These are phyloP conservation scores for Henckelia pumila DNA, from an alignment of 257 asterid genomes.

Conservation along the genomic window DNA sequence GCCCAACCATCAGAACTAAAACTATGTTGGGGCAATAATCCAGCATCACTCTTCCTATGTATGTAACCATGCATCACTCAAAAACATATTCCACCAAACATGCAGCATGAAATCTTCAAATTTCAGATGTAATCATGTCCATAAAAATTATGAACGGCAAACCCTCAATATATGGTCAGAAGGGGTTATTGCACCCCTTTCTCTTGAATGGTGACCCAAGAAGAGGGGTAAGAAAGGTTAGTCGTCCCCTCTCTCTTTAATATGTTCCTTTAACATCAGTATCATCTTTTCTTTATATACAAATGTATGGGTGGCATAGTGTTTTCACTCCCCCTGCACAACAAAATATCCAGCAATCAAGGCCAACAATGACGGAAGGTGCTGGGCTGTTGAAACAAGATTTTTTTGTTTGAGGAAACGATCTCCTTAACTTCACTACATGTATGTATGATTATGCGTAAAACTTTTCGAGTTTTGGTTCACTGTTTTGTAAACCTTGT, in stretches of 20 bases:
- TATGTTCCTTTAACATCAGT: background rate
- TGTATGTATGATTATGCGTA: background rate
- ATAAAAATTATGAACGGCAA: no score
- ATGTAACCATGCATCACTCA: background rate
- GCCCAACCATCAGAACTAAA: slow-evolving; percentile 14
- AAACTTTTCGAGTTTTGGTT: background rate
- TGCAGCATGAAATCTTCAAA: background rate
- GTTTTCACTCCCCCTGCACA: background rate
- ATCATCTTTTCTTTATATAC: background rate
- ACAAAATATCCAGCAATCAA: background rate
- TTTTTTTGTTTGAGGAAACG: no score
- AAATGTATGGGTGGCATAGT: background rate
- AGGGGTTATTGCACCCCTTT: no score
- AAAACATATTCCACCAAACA: background rate
- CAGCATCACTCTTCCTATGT: background rate
- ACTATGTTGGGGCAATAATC: background rate
- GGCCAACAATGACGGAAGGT: background rate
- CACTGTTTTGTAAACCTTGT: background rate
- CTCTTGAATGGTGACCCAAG: no score
- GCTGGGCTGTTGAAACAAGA: background rate
- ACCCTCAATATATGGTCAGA: no score
- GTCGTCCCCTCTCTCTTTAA: background rate
- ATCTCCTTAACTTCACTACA: background rate
- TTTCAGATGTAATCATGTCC: background rate
- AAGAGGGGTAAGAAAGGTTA: background rate